Conservation (phyloP, 257 asterid genomes). For the Linderniella brevidens region DNA sequence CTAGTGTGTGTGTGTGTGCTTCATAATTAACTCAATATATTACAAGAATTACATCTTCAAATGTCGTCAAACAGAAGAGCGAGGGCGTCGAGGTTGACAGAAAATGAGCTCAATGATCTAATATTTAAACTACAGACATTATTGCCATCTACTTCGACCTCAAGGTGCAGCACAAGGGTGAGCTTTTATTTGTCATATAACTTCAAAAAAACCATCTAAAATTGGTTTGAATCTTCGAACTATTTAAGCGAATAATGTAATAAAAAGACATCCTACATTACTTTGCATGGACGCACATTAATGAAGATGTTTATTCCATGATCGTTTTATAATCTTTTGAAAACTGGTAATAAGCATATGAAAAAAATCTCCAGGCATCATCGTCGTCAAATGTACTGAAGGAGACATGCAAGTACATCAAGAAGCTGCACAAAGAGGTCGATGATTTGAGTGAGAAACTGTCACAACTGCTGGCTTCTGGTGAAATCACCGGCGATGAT, state of each 20-base stretch:
- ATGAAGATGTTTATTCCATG: no score
- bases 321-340: no score
- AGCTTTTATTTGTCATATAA: background rate
- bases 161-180: constrained; percentile 32
- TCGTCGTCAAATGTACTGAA: constrained; percentile 27
- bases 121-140: constrained; percentile 33
- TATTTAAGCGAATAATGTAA: background rate
- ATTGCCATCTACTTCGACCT: constrained; percentile 27
- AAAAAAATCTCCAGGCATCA: constrained; percentile 13
- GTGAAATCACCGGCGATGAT: constrained; percentile 20
- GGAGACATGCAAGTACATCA: constrained; percentile 39
- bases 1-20: no score
- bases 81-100: constrained; percentile 15
- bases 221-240: background rate
- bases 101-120: constrained; percentile 43
- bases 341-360: background rate
- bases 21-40: no score
- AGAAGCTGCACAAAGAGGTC: constrained; percentile 46
- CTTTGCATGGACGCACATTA: background rate
- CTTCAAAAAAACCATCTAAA: background rate
- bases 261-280: no score
- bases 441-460: constrained; percentile 44
- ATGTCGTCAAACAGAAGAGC: constrained; percentile 36
- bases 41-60: no score
- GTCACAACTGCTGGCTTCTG: constrained; percentile 33